phyloP scores from a whole-genome alignment of 164 flowering plant genomes.

The Euptelea pleiosperma region DNA sequence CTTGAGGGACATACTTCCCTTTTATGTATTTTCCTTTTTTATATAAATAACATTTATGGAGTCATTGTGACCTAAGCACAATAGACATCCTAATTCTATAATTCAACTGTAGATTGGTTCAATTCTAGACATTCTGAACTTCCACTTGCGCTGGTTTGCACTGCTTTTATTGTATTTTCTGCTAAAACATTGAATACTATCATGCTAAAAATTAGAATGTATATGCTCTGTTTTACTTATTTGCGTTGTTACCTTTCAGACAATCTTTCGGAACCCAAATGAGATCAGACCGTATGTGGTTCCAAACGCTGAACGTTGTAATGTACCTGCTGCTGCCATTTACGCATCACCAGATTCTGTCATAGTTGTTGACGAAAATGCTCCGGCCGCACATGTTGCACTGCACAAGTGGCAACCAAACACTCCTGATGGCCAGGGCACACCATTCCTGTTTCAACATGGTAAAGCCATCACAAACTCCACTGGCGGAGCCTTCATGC shows the following conservation, averaged over 20 bases:
- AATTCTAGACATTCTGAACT: neutral
- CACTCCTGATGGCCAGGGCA: constrained; percentile 95
- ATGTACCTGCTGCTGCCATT: constrained; percentile 90
- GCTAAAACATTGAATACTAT: neutral
- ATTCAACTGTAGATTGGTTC: neutral
- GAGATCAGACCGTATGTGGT: constrained; percentile 71
- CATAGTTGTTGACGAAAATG: constrained; percentile 73
- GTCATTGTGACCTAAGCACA: no score
- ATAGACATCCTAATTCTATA: no score
- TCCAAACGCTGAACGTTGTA: constrained; percentile 87
- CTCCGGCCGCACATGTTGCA: constrained; percentile 92
- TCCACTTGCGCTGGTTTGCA: neutral
- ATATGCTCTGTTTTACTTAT: neutral
- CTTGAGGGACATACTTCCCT: no score
- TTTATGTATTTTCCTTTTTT: no score
- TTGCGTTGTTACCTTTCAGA: constrained; percentile 41
- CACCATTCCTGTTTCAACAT: constrained; percentile 92
- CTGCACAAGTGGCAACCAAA: constrained; percentile 98
- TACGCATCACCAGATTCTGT: constrained; percentile 80
- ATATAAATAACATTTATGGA: no score
- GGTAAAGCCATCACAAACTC: constrained; percentile 61
- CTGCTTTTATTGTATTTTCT: neutral
- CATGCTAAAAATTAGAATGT: neutral
- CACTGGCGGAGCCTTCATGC: constrained; percentile 72
- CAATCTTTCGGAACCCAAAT: constrained; percentile 88